Evolutionary conservation across 805 yeast species (phyloP), one percentile per base, ranked within the genome.

Genomic region (Yarrowia sp.): DNA sequence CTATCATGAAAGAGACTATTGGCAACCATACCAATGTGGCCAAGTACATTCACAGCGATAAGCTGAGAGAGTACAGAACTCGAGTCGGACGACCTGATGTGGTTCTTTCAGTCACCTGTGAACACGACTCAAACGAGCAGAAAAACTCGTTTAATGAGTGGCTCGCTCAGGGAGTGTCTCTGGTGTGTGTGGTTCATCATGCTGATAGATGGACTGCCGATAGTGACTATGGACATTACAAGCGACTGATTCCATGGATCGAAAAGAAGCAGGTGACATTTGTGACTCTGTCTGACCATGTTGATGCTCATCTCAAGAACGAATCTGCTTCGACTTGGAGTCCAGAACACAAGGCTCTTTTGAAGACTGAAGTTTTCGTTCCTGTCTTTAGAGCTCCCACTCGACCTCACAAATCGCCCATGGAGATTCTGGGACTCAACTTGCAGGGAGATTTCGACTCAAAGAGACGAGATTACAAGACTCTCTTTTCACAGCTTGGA

Each of bases 331-430:
- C 47, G 2, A 55, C 61, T 8, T 55, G 61, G 61, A 8, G 8
- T 3, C 36, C 15, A 2, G 28, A 28, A 9, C 47, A 55, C 31
- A 11, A 10, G 10, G 15, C 15, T 2, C 8, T 10, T 11, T 47
- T 55, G 31, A 13, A 15, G 8, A n/a, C 61, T 3, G 11, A 28
- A 18, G 61, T 55, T n/a, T 55, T 55, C 31, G 47, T 41, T n/a
- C 61, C 61, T 7, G 47, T 55, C 3, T 55, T 55, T 17, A 4
- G 47, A 55, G 61, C 61, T 1, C 61, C 61, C 28, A 39, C 47
- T 31, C 61, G 61, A 13, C 61, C 61, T n/a, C 61, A 55, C 47
- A 55, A 55, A 47, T 39, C 61, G 13, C 61, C 61, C 31, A 55
- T 55, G 61, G 13, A 39, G 31, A 15, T 13, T 2, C 61, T 55